These are phyloP conservation scores for Paramyrothecium sp. DNA, from an alignment of 2,329 filamentous ascomycete species.

Conservation along the genomic window DNA sequence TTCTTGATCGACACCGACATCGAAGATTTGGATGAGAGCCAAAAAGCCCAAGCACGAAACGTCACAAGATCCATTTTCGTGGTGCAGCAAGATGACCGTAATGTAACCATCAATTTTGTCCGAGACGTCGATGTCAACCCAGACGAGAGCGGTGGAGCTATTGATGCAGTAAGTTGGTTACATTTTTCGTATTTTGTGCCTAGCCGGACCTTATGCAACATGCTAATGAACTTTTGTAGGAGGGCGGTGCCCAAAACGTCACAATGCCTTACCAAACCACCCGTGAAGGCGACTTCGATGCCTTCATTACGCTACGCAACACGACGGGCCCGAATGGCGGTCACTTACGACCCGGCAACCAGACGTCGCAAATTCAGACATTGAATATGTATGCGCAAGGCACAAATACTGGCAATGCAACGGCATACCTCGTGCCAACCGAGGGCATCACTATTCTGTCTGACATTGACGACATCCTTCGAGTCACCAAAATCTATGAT, in stretches of 20 bases:
- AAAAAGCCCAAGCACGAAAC: conserved; percentile 70
- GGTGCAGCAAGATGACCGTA: conserved; percentile 66
- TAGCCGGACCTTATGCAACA: no score
- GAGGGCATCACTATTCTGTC: conserved; percentile 70
- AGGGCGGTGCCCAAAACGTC: conserved; percentile 61
- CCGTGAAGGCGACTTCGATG: conserved; percentile 68
- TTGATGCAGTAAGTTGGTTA: conserved; percentile 34
- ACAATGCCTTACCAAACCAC: conserved; percentile 67
- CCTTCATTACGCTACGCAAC: conserved; percentile 63
- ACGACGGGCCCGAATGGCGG: conserved; percentile 47
- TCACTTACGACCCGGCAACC: conserved; percentile 60
- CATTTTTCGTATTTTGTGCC: background rate
- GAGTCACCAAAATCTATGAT: conserved; percentile 78
- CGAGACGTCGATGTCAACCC: conserved; percentile 45
- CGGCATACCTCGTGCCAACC: conserved; percentile 72
- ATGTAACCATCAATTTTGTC: conserved; percentile 61
- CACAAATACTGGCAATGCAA: conserved; percentile 67
- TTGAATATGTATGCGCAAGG: conserved; percentile 68
- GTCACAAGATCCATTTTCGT: conserved; percentile 71
- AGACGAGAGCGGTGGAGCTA: conserved; percentile 52
- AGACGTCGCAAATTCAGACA: conserved; percentile 62
- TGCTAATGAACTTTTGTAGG: conserved; percentile 9
- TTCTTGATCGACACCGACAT: conserved; percentile 68
- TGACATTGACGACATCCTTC: conserved; percentile 78
- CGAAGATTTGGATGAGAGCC: conserved; percentile 51